These are phyloP conservation scores for Lipomyces japonicus DNA, from an alignment of 805 yeast genomes.

Conservation along the genomic window DNA sequence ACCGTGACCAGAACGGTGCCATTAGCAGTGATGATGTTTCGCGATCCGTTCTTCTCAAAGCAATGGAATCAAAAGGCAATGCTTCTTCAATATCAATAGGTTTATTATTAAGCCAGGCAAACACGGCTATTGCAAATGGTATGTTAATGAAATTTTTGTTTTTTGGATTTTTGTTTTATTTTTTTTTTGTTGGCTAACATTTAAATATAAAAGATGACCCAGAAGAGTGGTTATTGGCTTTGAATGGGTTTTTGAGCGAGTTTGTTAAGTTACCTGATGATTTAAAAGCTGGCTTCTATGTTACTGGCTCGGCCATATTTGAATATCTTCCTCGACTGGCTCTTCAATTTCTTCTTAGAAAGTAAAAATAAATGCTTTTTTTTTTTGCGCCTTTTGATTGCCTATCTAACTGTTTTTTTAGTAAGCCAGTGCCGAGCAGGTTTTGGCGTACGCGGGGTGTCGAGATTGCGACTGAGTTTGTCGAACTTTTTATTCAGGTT, in stretches of 20 bases:
- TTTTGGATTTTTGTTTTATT: no score
- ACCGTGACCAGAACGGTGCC: no score
- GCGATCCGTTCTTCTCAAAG: no score
- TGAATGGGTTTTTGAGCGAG: constrained; percentile 1
- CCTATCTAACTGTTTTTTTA: background rate
- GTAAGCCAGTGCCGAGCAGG: constrained; percentile 3
- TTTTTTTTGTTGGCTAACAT: no score
- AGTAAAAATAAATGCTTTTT: constrained; percentile 1
- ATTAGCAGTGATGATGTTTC: no score
- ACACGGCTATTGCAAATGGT: no score
- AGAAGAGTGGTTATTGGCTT: background rate
- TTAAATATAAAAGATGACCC: constrained; percentile 9
- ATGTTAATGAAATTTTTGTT: no score
- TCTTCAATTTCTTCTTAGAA: constrained; percentile 5
- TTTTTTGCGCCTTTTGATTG: no score
- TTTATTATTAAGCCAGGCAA: no score
- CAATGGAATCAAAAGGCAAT: no score
- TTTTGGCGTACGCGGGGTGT: constrained; percentile 15
- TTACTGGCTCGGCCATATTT: background rate
- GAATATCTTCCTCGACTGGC: constrained; percentile 8
- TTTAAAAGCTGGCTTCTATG: background rate
- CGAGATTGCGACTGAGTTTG: constrained; percentile 5
- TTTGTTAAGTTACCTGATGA: background rate
- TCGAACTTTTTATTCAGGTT: background rate
- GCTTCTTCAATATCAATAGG: no score